Conservation (phyloP, 495 filamentous ascomycete species). For the Aspergillus olivimuriae region DNA sequence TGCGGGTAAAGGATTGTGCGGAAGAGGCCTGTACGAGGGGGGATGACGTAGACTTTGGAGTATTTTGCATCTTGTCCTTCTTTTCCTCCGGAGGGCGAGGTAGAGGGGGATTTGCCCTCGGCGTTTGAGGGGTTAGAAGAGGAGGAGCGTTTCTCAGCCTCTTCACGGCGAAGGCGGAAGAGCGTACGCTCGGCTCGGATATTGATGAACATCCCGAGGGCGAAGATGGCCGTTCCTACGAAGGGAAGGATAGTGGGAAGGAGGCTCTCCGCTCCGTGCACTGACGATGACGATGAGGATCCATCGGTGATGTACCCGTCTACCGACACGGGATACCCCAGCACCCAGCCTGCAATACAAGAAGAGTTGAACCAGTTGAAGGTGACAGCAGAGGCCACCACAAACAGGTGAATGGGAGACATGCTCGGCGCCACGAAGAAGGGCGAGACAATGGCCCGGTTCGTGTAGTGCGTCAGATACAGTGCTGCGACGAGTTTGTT, state of each 20-base stretch:
- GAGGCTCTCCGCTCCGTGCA: no score
- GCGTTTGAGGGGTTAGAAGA: slow-evolving; percentile 34
- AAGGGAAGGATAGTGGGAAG: neutral
- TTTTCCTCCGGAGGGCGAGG: neutral
- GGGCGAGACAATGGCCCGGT: slow-evolving; percentile 79
- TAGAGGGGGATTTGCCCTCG: slow-evolving; percentile 21
- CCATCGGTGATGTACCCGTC: slow-evolving; percentile 8
- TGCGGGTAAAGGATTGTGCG: slow-evolving; percentile 80
- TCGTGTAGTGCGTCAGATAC: slow-evolving; percentile 70
- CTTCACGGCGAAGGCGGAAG: slow-evolving; percentile 52
- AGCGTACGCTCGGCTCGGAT: slow-evolving; percentile 65
- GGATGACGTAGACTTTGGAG: slow-evolving; percentile 87
- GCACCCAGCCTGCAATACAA: slow-evolving; percentile 73
- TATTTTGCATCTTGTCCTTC: slow-evolving; percentile 24
- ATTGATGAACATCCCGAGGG: slow-evolving; percentile 69
- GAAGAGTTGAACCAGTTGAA: slow-evolving; percentile 81
- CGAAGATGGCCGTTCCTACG: slow-evolving; percentile 38
- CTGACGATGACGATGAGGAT: neutral
- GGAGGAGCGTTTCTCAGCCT: no score
- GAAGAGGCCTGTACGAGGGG: slow-evolving; percentile 80
- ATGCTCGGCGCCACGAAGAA: slow-evolving; percentile 78
- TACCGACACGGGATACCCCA: slow-evolving; percentile 38
- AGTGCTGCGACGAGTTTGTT: slow-evolving; percentile 30
- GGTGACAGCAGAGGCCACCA: slow-evolving; percentile 51
- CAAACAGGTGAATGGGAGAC: slow-evolving; percentile 69